Evolutionary conservation across 176 grass and related monocot genomes (phyloP).

Genomic region (Ensete glaucum): DNA sequence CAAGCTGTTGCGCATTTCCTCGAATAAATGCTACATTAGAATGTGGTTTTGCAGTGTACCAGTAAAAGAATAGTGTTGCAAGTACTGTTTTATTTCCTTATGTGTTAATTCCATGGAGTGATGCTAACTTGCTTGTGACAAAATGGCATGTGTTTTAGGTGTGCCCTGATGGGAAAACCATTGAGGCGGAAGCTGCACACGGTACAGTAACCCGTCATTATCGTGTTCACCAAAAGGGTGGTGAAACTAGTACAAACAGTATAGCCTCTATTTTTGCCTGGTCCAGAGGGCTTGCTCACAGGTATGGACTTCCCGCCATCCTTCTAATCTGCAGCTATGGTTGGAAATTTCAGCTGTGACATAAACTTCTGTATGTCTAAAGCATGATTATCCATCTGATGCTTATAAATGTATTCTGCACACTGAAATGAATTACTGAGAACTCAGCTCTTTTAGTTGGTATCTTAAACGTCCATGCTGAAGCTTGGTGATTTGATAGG

Average conservation of each 20-base stretch:
- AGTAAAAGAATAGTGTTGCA: no score
- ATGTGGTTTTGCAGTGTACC: not conserved
- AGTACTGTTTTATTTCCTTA: no score
- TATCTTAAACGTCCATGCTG: no score
- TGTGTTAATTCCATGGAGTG: not conserved
- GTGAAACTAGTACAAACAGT: conserved; percentile 81
- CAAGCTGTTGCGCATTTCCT: no score
- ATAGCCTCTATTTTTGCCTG: conserved; percentile 82
- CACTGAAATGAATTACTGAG: no score
- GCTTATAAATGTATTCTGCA: no score
- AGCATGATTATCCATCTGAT: no score
- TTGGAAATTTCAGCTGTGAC: not conserved
- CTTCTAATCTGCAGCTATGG: not conserved
- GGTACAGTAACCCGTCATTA: conserved; percentile 71
- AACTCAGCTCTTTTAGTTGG: no score
- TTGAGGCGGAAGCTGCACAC: conserved; percentile 80
- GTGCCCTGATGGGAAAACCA: conserved; percentile 63
- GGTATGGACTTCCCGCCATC: conserved; percentile 15
- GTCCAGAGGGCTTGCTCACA: conserved; percentile 58
- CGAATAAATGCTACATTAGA: no score
- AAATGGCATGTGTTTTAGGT: conserved; percentile 28
- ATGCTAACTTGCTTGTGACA: not conserved
- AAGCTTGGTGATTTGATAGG: conserved; percentile 20
- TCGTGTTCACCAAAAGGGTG: conserved; percentile 54
- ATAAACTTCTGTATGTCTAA: no score